Evolutionary conservation across 2,329 filamentous ascomycete species (phyloP).

Genomic region (Penicillium sp.): DNA sequence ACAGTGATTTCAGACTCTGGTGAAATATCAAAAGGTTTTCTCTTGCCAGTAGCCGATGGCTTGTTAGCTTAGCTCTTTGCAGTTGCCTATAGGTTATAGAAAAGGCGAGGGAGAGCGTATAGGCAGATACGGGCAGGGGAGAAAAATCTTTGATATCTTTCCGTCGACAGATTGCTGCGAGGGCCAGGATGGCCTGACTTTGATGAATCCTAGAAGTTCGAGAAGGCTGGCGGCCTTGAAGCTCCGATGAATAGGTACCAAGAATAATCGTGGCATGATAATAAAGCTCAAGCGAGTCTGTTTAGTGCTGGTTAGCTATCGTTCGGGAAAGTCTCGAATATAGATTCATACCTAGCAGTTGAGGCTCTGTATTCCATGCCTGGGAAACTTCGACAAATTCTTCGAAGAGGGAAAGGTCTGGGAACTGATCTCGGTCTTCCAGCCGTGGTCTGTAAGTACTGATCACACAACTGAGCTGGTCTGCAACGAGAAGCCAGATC

Average conservation of each 20-base stretch:
- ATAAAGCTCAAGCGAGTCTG: not conserved
- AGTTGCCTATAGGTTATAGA: not conserved
- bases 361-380: too few relatives aligned
- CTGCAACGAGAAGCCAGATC: not conserved
- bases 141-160: not conserved
- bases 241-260: not conserved
- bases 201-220: not conserved
- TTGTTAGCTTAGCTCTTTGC: not conserved
- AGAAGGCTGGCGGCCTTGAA: not conserved
- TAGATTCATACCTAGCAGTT: too few relatives aligned
- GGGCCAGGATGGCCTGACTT: not conserved
- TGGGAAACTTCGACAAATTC: too few relatives aligned
- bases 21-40: not conserved
- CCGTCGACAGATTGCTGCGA: not conserved
- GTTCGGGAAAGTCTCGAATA: too few relatives aligned
- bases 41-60: not conserved
- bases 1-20: not conserved
- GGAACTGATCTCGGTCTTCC: not conserved
- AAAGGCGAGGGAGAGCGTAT: not conserved
- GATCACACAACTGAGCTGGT: not conserved
- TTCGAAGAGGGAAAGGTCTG: too few relatives aligned
- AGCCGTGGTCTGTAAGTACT: not conserved
- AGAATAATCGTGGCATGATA: not conserved
- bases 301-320: not conserved
- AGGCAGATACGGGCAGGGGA: not conserved